Percentiles rank a stretch among this genome's conserved stretches.
Conservation (phyloP, 2,329 filamentous ascomycete species). For the Plectosphaerella sp. region DNA sequence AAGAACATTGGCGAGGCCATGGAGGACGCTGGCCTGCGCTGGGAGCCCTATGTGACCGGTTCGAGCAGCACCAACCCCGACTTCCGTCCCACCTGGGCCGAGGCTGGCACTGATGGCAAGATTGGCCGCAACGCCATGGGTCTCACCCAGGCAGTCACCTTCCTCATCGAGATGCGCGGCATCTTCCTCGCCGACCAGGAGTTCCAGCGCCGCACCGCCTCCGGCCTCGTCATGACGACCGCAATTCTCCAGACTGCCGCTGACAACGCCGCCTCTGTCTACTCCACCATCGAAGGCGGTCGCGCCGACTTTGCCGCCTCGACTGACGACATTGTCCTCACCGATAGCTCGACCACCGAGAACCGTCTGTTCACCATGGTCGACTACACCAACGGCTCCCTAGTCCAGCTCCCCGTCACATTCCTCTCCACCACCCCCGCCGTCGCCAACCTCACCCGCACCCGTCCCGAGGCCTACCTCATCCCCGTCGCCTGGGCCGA, state of each 20-base stretch:
- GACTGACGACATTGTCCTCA: conserved; percentile 19
- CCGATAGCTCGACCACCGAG: conserved; percentile 11
- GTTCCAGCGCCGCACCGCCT: conserved; percentile 24
- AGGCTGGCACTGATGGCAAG: conserved; percentile 18
- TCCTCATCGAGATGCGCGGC: conserved; percentile 20
- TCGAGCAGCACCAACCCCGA: conserved; percentile 1
- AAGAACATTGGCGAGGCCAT: conserved; percentile 21
- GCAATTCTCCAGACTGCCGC: conserved; percentile 18
- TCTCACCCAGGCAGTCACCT: conserved; percentile 18
- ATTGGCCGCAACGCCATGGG: conserved; percentile 20
- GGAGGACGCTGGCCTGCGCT: conserved; percentile 20
- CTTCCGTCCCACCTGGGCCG: conserved; percentile 11
- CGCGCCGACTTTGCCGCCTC: conserved; percentile 14
- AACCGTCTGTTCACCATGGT: conserved; percentile 20
- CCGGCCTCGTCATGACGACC: conserved; percentile 17
- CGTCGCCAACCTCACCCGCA: conserved; percentile 18
- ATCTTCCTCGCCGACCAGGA: conserved; percentile 25
- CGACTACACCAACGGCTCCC: conserved; percentile 16
- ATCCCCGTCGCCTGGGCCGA: conserved; percentile 19
- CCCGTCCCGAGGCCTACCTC: conserved; percentile 20
- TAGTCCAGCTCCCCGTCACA: conserved; percentile 15
- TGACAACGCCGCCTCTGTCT: conserved; percentile 14
- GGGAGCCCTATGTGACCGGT: conserved; percentile 23
- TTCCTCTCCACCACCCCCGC: conserved; percentile 19
- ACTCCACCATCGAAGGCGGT: conserved; percentile 15